These are phyloP conservation scores for Suhomyces sp. DNA, from an alignment of 805 yeast species.

Conservation along the genomic window DNA sequence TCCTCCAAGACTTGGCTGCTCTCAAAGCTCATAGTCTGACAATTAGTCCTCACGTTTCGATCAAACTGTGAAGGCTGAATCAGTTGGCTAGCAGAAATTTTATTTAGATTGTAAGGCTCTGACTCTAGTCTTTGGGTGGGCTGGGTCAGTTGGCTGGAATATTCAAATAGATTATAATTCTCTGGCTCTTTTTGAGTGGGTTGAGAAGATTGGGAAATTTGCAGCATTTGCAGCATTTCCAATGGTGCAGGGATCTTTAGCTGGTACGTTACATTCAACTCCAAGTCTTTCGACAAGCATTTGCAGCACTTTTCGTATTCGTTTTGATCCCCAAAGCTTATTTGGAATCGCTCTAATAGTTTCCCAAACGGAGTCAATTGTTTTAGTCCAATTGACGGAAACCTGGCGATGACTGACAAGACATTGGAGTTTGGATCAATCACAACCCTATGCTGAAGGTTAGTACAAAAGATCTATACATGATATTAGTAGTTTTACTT, in stretches of 20 bases:
- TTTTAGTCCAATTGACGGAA: constrained; percentile 31
- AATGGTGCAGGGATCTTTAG: background rate
- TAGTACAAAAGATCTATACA: constrained; percentile 2
- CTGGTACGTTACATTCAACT: background rate
- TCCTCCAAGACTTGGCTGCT: background rate
- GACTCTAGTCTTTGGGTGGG: background rate
- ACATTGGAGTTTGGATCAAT: constrained; percentile 6
- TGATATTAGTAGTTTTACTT: constrained; percentile 4
- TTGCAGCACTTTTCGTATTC: constrained; percentile 12
- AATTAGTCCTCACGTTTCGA: background rate
- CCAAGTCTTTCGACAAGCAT: constrained; percentile 5
- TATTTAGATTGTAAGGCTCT: background rate
- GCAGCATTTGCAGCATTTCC: background rate
- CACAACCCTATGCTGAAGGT: constrained; percentile 11
- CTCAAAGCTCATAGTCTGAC: background rate
- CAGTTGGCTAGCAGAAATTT: background rate
- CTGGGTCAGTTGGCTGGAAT: background rate
- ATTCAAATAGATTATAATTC: background rate
- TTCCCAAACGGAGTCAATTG: constrained; percentile 17
- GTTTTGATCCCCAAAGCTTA: constrained; percentile 15
- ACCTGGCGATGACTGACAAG: constrained; percentile 17
- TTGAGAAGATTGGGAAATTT: background rate
- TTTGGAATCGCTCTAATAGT: constrained; percentile 26
- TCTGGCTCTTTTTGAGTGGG: background rate
- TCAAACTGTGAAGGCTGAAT: background rate